A percentile compares a stretch with the other conserved stretches of the same genome.
Evolutionary conservation across 768 basidiomycete species (phyloP).

Genomic region (Antrodiella citrinella): DNA sequence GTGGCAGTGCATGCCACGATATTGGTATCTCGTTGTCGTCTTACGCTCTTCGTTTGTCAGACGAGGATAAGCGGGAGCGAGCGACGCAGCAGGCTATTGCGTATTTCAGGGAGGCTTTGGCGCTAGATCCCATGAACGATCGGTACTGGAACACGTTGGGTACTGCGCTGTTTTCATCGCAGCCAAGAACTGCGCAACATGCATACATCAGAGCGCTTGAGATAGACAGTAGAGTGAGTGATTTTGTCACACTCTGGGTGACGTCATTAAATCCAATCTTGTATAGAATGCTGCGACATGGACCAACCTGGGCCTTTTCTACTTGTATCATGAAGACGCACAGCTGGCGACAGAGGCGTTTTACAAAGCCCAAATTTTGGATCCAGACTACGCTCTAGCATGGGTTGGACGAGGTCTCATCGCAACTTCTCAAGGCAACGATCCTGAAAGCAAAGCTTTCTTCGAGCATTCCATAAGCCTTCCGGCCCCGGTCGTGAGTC

Average conservation of each 20-base stretch:
- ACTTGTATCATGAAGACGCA: slow-evolving; percentile 67
- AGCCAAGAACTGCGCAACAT: slow-evolving; percentile 78
- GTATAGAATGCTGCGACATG: slow-evolving; percentile 70
- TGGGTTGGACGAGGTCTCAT: slow-evolving; percentile 89
- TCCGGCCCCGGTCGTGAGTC: slow-evolving; percentile 48
- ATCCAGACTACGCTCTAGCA: slow-evolving; percentile 81
- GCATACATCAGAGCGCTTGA: slow-evolving; percentile 87
- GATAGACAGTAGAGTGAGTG: slow-evolving; percentile 67
- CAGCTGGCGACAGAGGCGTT: slow-evolving; percentile 85
- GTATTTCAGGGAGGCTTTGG: slow-evolving; percentile 64
- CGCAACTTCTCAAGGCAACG: slow-evolving; percentile 50
- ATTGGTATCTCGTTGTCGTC: slow-evolving; percentile 53
- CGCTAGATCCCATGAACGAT: slow-evolving; percentile 62
- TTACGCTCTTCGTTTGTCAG: slow-evolving; percentile 30
- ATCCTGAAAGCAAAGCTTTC: slow-evolving; percentile 54
- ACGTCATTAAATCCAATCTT: neutral
- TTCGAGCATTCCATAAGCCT: slow-evolving; percentile 68
- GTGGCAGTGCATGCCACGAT: slow-evolving; percentile 67
- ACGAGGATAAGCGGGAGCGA: slow-evolving; percentile 23
- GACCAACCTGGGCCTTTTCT: slow-evolving; percentile 86
- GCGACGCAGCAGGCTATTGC: slow-evolving; percentile 36
- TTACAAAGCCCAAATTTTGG: slow-evolving; percentile 79
- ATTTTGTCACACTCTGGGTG: too few relatives aligned
- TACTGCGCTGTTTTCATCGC: slow-evolving; percentile 54
- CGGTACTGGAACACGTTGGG: slow-evolving; percentile 81